Base-by-base conservation (phyloP, 1,139 yeast species). In the Yamadazyma triangularis region DNA sequence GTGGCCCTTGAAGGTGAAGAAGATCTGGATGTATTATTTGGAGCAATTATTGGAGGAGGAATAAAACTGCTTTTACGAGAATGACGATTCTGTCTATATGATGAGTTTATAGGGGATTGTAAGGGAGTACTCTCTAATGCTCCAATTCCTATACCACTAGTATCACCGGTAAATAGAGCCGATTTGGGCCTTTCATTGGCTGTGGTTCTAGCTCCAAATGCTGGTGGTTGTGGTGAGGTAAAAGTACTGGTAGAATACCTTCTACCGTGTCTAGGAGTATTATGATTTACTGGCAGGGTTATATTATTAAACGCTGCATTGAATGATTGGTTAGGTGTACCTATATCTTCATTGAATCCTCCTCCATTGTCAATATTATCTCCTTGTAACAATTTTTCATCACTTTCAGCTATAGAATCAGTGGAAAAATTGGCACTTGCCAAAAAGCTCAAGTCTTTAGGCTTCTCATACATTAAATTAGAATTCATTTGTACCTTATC, bases 401-500 rank as follows among this genome's bases (percentile, higher is more conserved):
- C 43, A 8, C 29, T 40, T 35, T 44, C 58, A 19, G 44, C 40
- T 11, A 65, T 41, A 2, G 73, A 67, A 29, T 67, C 73, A 0
- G 66, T 47, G n/a, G 70, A 64, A 43, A 67, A 67, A 43, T 67
- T 67, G 26, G 70, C 63, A 36, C 70, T 63, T 9, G 64, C 58
- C 16, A 66, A 47, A 16, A 40, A 38, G 4, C 40, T 24, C 10
- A 42, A 27, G 24, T 40, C 41, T 14, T 25, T 29, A 21, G 20
- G 20, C 9, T 9, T 18, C 6, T 18, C 20, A 18, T 7, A 9
- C 6, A 7, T 18, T 7, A 7, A 9, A 7, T 10, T 4, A 9
- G 9, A 10, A 13, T 12, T 10, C 4, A 4, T 18, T 13, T 30
- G 23, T 10, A 27, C 13, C 15, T 30, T 36, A 18, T 31, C 19